Base-by-base conservation (phyloP, 768 basidiomycete species). In the Podaxis sp. region DNA sequence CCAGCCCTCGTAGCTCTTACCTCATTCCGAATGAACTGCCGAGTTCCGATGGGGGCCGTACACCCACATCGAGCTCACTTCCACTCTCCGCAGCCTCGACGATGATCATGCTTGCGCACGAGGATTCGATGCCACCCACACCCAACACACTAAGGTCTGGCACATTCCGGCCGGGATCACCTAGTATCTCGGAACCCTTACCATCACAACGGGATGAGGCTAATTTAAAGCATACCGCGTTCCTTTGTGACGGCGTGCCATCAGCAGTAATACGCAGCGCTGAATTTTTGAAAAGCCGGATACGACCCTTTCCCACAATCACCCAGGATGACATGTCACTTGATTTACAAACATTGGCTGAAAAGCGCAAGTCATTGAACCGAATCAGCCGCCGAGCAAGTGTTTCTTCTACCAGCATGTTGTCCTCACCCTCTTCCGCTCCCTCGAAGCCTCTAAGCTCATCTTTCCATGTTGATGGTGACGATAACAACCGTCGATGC, bases 291-390 rank as follows among this genome's bases (percentile, higher is more conserved):
- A 61, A 61, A 37, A 25, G 40, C 49, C 49, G 59, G n/a, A 43
- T 6, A 29, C 50, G 59, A 29, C 13, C 50, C 17, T 46, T 54
- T 55, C 53, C 59, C 53, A 54, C 59, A 55, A 55, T 37, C 22
- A 49, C 54, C 15, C 60, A 55, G 12, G 60, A 61, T 50, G 60
- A 61, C 54, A 46, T 55, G 33, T 55, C 54, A 55, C 41, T 61
- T 27, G 29, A 55, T 49, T 12, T 22, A 24, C 52, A 49, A 15
- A 17, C n/a, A 1, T 24, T 47, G 17, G 29, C 29, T 37, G 25
- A 54, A 22, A 61, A 61, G 22, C 27, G 24, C 29, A 55, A 47
- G 22, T 46, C 53, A 13, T 54, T 33, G 24, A 55, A 54, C 29
- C 52, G 52, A 3, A 24, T 55, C 17, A 49, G 33, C n/a, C 60